Evolutionary conservation across 306 rosid species (phyloP).

Genomic region (Medicago truncatula): DNA sequence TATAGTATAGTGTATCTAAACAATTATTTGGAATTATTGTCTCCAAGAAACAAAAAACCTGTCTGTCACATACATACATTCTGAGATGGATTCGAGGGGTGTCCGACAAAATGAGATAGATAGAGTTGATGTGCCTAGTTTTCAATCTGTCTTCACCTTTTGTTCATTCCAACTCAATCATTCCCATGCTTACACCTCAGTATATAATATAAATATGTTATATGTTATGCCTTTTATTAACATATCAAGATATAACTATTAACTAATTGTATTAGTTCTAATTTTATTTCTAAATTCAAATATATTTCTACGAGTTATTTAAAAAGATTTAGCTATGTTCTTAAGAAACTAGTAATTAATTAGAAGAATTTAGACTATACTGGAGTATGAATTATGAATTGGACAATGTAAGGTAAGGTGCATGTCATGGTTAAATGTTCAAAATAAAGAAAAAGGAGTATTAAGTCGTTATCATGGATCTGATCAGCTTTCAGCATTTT

Average conservation of each 20-base stretch:
- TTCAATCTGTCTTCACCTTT: constrained; percentile 44
- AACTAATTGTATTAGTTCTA: too few relatives aligned
- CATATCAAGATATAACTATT: not conserved
- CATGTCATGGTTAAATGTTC: not conserved
- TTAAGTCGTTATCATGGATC: constrained; percentile 38
- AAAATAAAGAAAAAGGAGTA: constrained; percentile 15
- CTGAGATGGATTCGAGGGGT: constrained; percentile 19
- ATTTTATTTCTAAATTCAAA: too few relatives aligned
- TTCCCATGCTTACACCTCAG: not conserved
- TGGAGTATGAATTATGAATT: not conserved
- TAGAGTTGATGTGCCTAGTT: constrained; percentile 28
- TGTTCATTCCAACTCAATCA: constrained; percentile 42
- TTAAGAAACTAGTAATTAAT: not conserved
- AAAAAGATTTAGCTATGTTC: not conserved
- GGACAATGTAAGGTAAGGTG: constrained; percentile 14
- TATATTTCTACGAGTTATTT: not conserved
- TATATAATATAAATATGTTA: not conserved
- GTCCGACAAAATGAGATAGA: constrained; percentile 35
- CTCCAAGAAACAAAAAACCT: too few relatives aligned
- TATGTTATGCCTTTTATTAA: not conserved
- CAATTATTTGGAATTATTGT: constrained; percentile 12
- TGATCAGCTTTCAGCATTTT: constrained; percentile 41
- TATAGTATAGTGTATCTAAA: constrained; percentile 13
- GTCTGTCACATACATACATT: constrained; percentile 32
- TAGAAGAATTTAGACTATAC: not conserved